These are phyloP conservation scores for Cryptococcus deneoformans DNA, from an alignment of 1,284 basidiomycete species.

Conservation along the genomic window DNA sequence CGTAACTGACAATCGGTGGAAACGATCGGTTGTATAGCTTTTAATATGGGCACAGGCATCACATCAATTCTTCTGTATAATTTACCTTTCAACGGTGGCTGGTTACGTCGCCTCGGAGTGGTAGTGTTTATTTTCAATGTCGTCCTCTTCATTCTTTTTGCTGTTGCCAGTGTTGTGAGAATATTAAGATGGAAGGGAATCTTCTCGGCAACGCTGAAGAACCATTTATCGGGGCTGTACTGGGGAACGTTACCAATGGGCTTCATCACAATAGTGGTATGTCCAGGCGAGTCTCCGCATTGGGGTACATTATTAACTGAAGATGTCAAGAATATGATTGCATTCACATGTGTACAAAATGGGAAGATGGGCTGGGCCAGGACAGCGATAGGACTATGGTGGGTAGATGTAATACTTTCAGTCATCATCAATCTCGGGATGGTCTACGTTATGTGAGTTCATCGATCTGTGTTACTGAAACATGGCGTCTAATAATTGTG, in stretches of 20 bases:
- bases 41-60: slow-evolving; percentile 54
- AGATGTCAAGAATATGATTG: slow-evolving; percentile 51
- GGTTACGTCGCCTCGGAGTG: slow-evolving; percentile 45
- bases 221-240: slow-evolving; percentile 66
- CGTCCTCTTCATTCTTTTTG: slow-evolving; percentile 61
- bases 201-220: slow-evolving; percentile 58
- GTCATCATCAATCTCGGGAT: slow-evolving; percentile 62
- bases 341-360: slow-evolving; percentile 42
- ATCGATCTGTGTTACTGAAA: not conserved
- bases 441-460: slow-evolving; percentile 62
- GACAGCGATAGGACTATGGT: slow-evolving; percentile 68
- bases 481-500: not conserved
- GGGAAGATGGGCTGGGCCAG: slow-evolving; percentile 60
- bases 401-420: slow-evolving; percentile 63
- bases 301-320: slow-evolving; percentile 22
- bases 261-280: slow-evolving; percentile 60
- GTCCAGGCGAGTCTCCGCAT: slow-evolving; percentile 25
- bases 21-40: slow-evolving; percentile 1
- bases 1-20: not conserved
- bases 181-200: slow-evolving; percentile 60
- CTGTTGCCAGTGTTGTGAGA: slow-evolving; percentile 52
- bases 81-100: slow-evolving; percentile 51
- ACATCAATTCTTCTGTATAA: slow-evolving; percentile 50
- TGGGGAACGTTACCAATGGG: slow-evolving; percentile 70
- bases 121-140: slow-evolving; percentile 67